Evolutionary conservation across 345 rosid genomes (phyloP), one percentile per base, ranked within the genome.

Genomic region (Eucalyptus marginata): DNA sequence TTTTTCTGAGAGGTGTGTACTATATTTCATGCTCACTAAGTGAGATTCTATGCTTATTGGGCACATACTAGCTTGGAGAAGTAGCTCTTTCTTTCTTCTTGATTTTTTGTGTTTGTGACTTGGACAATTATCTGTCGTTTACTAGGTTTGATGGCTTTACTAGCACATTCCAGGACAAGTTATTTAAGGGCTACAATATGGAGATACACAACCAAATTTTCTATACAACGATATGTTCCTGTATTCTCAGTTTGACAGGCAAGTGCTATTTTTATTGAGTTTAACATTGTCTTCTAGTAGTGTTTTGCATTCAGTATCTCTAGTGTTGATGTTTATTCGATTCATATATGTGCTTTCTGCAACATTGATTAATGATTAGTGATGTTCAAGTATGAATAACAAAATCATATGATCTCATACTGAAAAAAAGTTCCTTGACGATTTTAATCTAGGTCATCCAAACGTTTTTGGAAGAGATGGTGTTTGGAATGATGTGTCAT

Each of bases 141-240:
- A 79, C 93, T 92, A 97, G 99, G 95, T 96, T 96, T 92, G 99
- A 97, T 93, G 99, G 99, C 58, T 97, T 97, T 91, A 96, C 99
- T n/a, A 97, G 99, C 93, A 97, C 99, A 36, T 96, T 97, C 90
- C 99, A 97, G 93, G 99, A 97, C 92, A 97, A 96, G 90, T 91
- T 97, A 90, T 97, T 97, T 88, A 96, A 94, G 93, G 99, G 99
- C 81, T 96, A 97, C 89, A 90, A 97, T 90, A 96, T 97, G 99
- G 99, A 96, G 89, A 97, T 97, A 92, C 97, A 96, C 93, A 97
- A 95, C 86, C 99, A 97, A 91, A 97, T 97, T 93, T 97, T 97
- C 95, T 97, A 97, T 93, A 96, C 99, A 43, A 94, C 99, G 43
- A 66, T 94, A 88, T 96, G 97, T 91, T 97, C 99, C 29, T 96